Percentiles rank a stretch among this genome's conserved stretches.
Evolutionary conservation across 139 green algal species (phyloP).

Genomic region (Trebouxia sp.): DNA sequence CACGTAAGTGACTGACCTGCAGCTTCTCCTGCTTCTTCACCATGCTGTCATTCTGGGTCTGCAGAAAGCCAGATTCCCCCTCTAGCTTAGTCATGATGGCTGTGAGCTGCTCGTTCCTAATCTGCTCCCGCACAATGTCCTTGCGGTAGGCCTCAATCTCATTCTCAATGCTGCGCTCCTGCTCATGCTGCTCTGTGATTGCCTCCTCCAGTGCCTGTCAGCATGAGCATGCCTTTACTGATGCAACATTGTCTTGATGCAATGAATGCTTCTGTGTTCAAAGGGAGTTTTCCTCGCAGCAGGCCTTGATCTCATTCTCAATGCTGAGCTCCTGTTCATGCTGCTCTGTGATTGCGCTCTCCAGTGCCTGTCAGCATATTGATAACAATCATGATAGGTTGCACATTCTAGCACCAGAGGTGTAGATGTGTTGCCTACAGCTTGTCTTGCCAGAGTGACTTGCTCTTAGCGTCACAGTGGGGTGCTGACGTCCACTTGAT

Average conservation of each 20-base stretch:
- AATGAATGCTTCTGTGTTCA: too few species aligned
- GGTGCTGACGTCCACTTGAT: too few species aligned
- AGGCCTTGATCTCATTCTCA: conserved; percentile 67
- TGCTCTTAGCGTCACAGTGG: too few species aligned
- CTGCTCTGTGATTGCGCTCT: conserved; percentile 74
- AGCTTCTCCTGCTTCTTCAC: conserved; percentile 62
- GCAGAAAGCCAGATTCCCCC: conserved; percentile 64
- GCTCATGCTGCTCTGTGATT: conserved; percentile 74
- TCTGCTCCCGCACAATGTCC: conserved; percentile 70
- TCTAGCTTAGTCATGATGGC: conserved; percentile 72
- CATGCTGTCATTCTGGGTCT: conserved; percentile 57
- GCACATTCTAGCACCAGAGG: too few species aligned
- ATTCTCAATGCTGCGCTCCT: conserved; percentile 63
- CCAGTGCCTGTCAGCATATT: conserved; percentile 49
- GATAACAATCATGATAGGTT: too few species aligned
- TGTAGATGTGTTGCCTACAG: too few species aligned
- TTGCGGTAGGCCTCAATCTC: conserved; percentile 76
- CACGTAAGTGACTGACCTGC: conserved; percentile 38
- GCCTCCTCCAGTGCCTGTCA: conserved; percentile 70
- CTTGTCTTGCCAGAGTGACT: too few species aligned
- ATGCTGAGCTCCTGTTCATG: conserved; percentile 72
- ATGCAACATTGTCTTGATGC: background rate
- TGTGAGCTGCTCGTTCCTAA: conserved; percentile 72
- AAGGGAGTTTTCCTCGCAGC: conserved; percentile 69
- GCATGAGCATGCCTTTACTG: background rate